Evolutionary conservation across 768 basidiomycete species (phyloP).

Genomic region (Lyophyllum semitale): DNA sequence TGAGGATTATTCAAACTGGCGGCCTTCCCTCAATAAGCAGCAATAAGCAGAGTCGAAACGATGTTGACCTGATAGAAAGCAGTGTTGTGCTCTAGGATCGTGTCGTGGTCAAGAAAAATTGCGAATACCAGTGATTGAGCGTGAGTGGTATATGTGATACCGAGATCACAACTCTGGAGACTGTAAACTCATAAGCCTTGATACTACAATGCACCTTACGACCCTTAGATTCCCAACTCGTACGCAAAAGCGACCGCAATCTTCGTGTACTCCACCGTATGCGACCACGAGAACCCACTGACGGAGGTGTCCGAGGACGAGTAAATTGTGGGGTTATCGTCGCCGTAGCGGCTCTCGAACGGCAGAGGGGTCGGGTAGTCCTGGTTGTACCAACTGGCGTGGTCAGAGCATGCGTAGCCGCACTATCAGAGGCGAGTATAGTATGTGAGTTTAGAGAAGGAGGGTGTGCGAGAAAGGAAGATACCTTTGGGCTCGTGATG

Average conservation of each 20-base stretch:
- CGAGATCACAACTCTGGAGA: too few species aligned
- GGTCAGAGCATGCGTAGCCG: constrained; percentile 73
- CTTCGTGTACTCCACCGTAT: constrained; percentile 65
- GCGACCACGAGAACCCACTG: constrained; percentile 55
- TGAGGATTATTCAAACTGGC: too few species aligned
- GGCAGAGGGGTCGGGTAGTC: constrained; percentile 53
- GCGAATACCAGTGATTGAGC: too few species aligned
- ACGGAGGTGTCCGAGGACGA: constrained; percentile 43
- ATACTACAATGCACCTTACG: not conserved
- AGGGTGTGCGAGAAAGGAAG: constrained; percentile 8
- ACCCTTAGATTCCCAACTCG: constrained; percentile 9
- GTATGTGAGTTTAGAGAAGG: not conserved
- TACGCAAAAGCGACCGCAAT: constrained; percentile 27
- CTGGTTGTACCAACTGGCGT: constrained; percentile 62
- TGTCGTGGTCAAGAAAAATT: too few species aligned
- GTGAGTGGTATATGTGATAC: too few species aligned
- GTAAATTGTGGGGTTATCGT: constrained; percentile 32
- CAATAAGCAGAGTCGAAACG: too few species aligned
- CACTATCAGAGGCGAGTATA: constrained; percentile 2
- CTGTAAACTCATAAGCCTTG: too few species aligned
- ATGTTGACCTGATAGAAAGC: too few species aligned
- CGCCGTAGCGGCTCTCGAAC: constrained; percentile 23
- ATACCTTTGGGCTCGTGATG: constrained; percentile 41
- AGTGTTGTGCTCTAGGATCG: too few species aligned
- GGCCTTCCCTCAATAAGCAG: too few species aligned